These are phyloP conservation scores for Pisolithus orientalis DNA, from an alignment of 768 basidiomycete species.

Conservation along the genomic window DNA sequence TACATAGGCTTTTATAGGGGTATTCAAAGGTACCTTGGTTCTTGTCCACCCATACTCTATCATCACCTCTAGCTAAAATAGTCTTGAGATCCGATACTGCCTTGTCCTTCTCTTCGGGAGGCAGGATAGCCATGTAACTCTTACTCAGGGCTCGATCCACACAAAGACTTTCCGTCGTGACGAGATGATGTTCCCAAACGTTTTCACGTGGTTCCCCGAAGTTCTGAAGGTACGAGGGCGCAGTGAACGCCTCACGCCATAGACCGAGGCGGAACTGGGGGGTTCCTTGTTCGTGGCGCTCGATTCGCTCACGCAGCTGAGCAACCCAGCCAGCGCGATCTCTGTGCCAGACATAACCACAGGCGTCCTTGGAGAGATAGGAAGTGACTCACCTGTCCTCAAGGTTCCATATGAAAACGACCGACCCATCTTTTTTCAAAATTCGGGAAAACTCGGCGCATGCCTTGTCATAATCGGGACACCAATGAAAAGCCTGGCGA, in stretches of 20 bases:
- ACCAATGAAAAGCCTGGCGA: constrained; percentile 88
- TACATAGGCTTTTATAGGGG: constrained; percentile 64
- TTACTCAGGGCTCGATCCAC: constrained; percentile 73
- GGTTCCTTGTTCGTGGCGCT: constrained; percentile 61
- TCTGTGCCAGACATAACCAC: constrained; percentile 26
- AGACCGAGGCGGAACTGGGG: constrained; percentile 77
- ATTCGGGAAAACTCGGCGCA: constrained; percentile 73
- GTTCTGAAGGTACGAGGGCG: constrained; percentile 46
- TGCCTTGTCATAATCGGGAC: constrained; percentile 69
- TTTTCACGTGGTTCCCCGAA: constrained; percentile 60
- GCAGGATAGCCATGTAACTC: constrained; percentile 71
- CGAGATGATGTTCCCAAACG: constrained; percentile 46
- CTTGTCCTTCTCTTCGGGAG: constrained; percentile 48
- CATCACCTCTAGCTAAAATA: constrained; percentile 55
- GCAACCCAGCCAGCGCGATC: constrained; percentile 68
- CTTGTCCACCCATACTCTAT: constrained; percentile 71
- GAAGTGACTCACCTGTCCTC: constrained; percentile 58
- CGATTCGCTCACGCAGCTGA: constrained; percentile 61
- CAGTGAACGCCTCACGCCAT: constrained; percentile 70
- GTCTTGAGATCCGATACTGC: constrained; percentile 45
- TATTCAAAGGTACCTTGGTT: constrained; percentile 70
- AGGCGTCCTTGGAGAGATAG: background rate
- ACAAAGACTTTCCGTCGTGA: constrained; percentile 47
- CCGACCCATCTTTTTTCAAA: constrained; percentile 66
- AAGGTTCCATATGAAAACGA: constrained; percentile 85